Conservation (phyloP, 208 protist species). For the Trypanosoma brucei region DNA sequence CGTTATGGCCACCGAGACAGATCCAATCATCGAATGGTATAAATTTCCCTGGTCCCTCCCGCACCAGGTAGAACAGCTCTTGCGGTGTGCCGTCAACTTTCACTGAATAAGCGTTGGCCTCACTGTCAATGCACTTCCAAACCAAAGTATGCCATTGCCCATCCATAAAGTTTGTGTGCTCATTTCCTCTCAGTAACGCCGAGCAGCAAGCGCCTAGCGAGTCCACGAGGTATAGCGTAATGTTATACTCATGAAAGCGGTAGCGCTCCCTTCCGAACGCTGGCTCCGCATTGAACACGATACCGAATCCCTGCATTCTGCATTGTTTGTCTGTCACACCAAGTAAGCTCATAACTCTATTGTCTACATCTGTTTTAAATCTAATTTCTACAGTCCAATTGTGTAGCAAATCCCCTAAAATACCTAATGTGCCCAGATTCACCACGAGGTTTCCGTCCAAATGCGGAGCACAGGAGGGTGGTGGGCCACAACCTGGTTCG, state of each 20-base stretch:
- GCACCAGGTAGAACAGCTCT: constrained; percentile 71
- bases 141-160: constrained; percentile 86
- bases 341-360: constrained; percentile 72
- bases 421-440: constrained; percentile 67
- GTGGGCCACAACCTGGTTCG: constrained; percentile 35
- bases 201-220: constrained; percentile 79
- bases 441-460: constrained; percentile 79
- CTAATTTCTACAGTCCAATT: constrained; percentile 85
- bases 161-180: constrained; percentile 80
- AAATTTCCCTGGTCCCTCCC: constrained; percentile 74
- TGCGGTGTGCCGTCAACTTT: constrained; percentile 82
- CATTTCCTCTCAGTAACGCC: constrained; percentile 72
- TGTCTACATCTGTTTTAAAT: constrained; percentile 72
- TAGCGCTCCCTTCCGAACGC: constrained; percentile 73
- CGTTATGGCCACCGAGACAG: constrained; percentile 80
- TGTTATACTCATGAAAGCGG: constrained; percentile 80
- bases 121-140: constrained; percentile 83
- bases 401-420: constrained; percentile 81
- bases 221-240: constrained; percentile 81
- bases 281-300: constrained; percentile 83
- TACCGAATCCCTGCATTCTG: constrained; percentile 85
- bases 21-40: constrained; percentile 74
- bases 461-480: constrained; percentile 50
- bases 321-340: constrained; percentile 79
- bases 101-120: constrained; percentile 83